Base-by-base conservation (phyloP, 2,329 filamentous ascomycete genomes). In the Erysiphe neolycopersici region DNA sequence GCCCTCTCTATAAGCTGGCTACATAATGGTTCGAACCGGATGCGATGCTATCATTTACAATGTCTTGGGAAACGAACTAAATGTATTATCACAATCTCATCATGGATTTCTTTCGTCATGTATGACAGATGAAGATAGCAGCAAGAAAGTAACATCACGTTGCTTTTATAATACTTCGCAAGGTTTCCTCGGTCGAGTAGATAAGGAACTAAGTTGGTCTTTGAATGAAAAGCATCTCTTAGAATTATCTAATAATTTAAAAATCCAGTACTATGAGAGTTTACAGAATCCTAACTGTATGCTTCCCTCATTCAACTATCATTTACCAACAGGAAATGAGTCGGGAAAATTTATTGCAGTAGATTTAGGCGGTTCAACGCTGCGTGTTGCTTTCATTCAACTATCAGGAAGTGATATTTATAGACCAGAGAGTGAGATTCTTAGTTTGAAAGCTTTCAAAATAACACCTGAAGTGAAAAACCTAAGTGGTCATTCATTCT, bases 341-440 rank as follows among this genome's bases (percentile, higher is more conserved):
- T 56, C 53, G 38, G 74, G 74, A 22, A 66, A 64, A 43, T 77
- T 66, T 54, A 60, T 79, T 43, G 70, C 73, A 18, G 61, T 77
- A 33, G 75, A 79, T 54, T 70, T 79, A n/a, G 75, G 75, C 33
- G 75, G 75, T 1, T 78, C 75, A 33, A 79, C 73, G 11, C 60
- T 79, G 47, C 64, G 74, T 43, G 70, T 79, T 29, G 74, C 71
- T 5, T 53, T 79, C 50, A 70, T 79, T 39, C 65, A 74, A 48
- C 61, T 79, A 45, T 60, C 60, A 43, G 69, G 71, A 11, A 60
- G 61, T 29, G 59, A 57, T 18, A 53, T 54, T 18, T 55, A 53
- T 8, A 61, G 57, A 17, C 56, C 19, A 12, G 18, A 58, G 41
- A 63, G 63, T 52, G 61, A 61, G 45, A 73, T 76, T 47, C 56